These are phyloP conservation scores for Fusarium nanum DNA, from an alignment of 2,329 filamentous ascomycete species.

Conservation along the genomic window DNA sequence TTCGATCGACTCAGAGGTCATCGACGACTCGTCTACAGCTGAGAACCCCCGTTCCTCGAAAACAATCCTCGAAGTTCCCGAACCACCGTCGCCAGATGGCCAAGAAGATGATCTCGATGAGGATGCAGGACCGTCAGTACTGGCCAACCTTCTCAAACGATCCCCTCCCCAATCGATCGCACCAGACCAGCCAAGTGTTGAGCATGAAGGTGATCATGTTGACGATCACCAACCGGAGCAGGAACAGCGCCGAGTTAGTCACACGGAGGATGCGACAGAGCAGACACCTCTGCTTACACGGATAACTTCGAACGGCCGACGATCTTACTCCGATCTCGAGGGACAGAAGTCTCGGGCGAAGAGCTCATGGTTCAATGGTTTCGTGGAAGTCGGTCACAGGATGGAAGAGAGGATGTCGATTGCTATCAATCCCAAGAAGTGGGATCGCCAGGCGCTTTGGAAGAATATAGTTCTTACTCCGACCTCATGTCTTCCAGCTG, in stretches of 20 bases:
- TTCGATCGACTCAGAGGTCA: slow-evolving; percentile 39
- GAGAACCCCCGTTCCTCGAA: slow-evolving; percentile 54
- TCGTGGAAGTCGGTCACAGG: slow-evolving; percentile 49
- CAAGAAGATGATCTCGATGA: slow-evolving; percentile 31
- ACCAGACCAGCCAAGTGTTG: slow-evolving; percentile 29
- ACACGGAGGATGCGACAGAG: slow-evolving; percentile 52
- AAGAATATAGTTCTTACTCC: slow-evolving; percentile 73
- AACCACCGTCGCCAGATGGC: slow-evolving; percentile 52
- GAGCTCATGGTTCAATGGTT: slow-evolving; percentile 51
- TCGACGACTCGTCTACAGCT: slow-evolving; percentile 36
- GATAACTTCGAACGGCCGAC: slow-evolving; percentile 48
- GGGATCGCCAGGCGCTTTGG: slow-evolving; percentile 76
- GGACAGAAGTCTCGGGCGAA: slow-evolving; percentile 57
- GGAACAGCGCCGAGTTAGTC: slow-evolving; percentile 20
- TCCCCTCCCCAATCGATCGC: slow-evolving; percentile 58
- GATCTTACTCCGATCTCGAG: slow-evolving; percentile 60
- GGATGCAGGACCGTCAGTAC: slow-evolving; percentile 54
- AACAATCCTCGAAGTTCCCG: slow-evolving; percentile 71
- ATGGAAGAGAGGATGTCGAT: slow-evolving; percentile 50
- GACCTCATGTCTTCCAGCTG: slow-evolving; percentile 80
- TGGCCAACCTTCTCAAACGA: slow-evolving; percentile 62
- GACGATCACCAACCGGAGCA: slow-evolving; percentile 22
- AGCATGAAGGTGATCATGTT: slow-evolving; percentile 15
- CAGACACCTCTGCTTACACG: slow-evolving; percentile 60
- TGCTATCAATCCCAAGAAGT: slow-evolving; percentile 73